These are phyloP conservation scores for Leccinum barrowsii DNA, from an alignment of 768 basidiomycete species.

Conservation along the genomic window DNA sequence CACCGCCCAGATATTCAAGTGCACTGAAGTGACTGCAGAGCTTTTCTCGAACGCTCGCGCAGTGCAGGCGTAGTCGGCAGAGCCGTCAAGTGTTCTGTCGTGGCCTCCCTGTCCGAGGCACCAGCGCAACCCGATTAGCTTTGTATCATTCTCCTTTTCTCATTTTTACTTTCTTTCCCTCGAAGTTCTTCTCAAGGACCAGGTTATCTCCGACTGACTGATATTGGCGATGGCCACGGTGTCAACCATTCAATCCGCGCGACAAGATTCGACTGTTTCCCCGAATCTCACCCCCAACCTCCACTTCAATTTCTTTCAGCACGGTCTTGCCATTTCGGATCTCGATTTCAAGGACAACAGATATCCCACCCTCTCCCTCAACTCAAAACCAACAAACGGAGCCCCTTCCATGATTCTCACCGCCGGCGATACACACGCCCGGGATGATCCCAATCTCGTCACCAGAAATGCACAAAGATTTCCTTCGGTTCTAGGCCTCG, in stretches of 20 bases:
- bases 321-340: conserved; percentile 52
- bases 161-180: conserved; percentile 7
- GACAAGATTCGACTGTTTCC: conserved; percentile 36
- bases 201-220: conserved; percentile 22
- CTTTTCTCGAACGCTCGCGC: not conserved
- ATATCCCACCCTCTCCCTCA: conserved; percentile 40
- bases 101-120: not conserved
- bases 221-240: conserved; percentile 40
- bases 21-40: not conserved
- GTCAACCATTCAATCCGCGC: conserved; percentile 45
- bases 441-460: conserved; percentile 15
- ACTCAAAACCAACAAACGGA: conserved; percentile 21
- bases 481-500: conserved; percentile 12
- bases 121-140: conserved; percentile 2
- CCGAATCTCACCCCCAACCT: conserved; percentile 31
- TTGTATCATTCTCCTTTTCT: conserved; percentile 3
- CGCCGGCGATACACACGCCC: conserved; percentile 25
- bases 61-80: not conserved
- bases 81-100: not conserved
- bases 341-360: conserved; percentile 63
- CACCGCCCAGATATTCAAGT: conserved; percentile 10
- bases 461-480: conserved; percentile 12
- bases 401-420: conserved; percentile 30
- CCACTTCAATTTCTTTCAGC: conserved; percentile 45
- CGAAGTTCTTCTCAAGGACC: conserved; percentile 11